Evolutionary conservation across 176 grass and related monocot species (phyloP), one percentile per base, ranked within the genome.

Genomic region (Rhipidocladum racemiflorum): DNA sequence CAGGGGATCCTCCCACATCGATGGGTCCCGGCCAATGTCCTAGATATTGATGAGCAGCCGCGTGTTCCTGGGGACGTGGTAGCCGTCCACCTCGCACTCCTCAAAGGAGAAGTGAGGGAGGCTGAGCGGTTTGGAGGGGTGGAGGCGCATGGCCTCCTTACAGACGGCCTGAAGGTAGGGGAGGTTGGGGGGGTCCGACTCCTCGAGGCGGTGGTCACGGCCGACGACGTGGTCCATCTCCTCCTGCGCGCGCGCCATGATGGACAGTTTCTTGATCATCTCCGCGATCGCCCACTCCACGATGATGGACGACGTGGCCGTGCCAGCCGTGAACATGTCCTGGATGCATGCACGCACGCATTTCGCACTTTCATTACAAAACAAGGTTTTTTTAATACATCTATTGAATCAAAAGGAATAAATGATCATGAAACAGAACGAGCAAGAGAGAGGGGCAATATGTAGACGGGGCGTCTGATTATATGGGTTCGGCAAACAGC

Each of bases 261-360:
- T 81, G 1, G 60, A 32, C 23, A 88, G 91, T 65, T 87, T 93
- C 81, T 77, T 77, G 4, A 97, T 77, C 86, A 97, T 73, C 80
- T 97, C 94, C 8, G 88, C 81, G 61, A 97, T 21, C 63, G 94
- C 88, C 94, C 94, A 97, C 84, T 97, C 94, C 45, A 90, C 85
- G 86, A 97, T 93, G 77, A 97, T 89, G 2, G 94, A 87, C 12
- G 94, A 97, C 24, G 94, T 97, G 91, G 93, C 94, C 4, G 94
- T 97, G 48, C 94, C 94, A 0, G 94, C 94, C 7, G 94, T 97
- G 94, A 97, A 97, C 82, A 97, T 87, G 80, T 97, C 94, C 94
- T 93, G 76, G 70, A 57, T 0, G 18, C 6, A 64, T 0, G 3
- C n/a, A n/a, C n/a, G n/a, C 55, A 30, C 43, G 2, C 1, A 3